Conservation (phyloP, 1,284 basidiomycete genomes). For the Meripilus lineatus region DNA sequence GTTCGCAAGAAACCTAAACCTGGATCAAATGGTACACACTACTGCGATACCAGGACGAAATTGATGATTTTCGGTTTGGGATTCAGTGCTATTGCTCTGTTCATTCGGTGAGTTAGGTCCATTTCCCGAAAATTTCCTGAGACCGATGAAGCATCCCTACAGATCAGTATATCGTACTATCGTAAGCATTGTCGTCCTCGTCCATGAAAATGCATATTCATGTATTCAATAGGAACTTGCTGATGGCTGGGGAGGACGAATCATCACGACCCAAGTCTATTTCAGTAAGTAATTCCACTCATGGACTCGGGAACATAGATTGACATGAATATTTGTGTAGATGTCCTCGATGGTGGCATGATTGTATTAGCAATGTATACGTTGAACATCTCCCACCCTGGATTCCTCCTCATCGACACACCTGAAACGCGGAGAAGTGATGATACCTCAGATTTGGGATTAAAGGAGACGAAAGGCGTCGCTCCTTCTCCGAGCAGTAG, state of each 20-base stretch:
- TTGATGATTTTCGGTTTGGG: conserved; percentile 33
- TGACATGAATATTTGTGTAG: conserved; percentile 21
- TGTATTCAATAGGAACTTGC: conserved; percentile 35
- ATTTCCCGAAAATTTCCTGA: not conserved
- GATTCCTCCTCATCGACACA: conserved; percentile 32
- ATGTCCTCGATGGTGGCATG: conserved; percentile 55
- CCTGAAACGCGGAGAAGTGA: too few species aligned
- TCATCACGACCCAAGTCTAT: conserved; percentile 50
- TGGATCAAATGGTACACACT: conserved; percentile 3
- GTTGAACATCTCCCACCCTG: conserved; percentile 52
- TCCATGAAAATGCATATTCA: not conserved
- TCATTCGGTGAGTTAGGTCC: conserved; percentile 31
- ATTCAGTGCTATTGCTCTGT: conserved; percentile 35
- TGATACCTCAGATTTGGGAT: too few species aligned
- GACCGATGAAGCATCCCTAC: not conserved
- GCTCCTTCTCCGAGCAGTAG: too few species aligned
- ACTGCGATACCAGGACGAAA: conserved; percentile 27
- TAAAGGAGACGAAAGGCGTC: too few species aligned
- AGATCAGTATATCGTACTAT: conserved; percentile 47
- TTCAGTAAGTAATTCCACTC: conserved; percentile 38
- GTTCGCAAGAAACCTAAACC: conserved; percentile 18
- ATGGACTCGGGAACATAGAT: not conserved
- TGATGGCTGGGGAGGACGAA: conserved; percentile 48
- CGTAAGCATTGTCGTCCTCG: conserved; percentile 16
- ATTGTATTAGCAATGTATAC: conserved; percentile 48